Evolutionary conservation across 1,139 yeast species (phyloP).

Genomic region (Blastobotrys serpentis): DNA sequence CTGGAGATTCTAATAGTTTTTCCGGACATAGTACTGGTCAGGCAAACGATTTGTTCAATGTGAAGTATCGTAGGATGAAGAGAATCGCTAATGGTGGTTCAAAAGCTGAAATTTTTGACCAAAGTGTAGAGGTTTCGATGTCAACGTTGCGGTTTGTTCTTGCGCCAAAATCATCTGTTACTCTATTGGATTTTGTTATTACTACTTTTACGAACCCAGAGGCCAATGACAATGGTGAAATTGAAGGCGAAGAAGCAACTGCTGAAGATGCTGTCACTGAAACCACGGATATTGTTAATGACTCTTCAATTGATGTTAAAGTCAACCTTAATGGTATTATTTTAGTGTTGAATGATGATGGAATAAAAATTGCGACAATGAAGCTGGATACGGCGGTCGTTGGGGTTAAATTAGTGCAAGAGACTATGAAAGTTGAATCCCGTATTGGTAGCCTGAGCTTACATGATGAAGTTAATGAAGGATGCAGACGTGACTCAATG

Average conservation of each 20-base stretch:
- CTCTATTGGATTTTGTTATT: constrained; percentile 74
- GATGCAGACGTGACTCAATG: constrained; percentile 57
- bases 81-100: constrained; percentile 47
- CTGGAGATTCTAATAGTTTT: constrained; percentile 9
- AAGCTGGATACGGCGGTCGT: constrained; percentile 73
- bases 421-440: constrained; percentile 71
- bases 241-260: constrained; percentile 13
- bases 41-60: constrained; percentile 47
- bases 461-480: constrained; percentile 71
- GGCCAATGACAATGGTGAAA: constrained; percentile 7
- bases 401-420: constrained; percentile 66
- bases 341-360: constrained; percentile 77
- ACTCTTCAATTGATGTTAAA: constrained; percentile 61
- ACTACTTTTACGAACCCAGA: constrained; percentile 80
- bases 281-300: too few species aligned
- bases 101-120: constrained; percentile 70
- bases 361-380: constrained; percentile 76
- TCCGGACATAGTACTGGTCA: constrained; percentile 25
- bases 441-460: constrained; percentile 77
- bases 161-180: constrained; percentile 73
- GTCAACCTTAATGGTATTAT: constrained; percentile 73
- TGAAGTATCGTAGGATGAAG: constrained; percentile 51
- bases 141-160: constrained; percentile 78
- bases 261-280: constrained; percentile 47
- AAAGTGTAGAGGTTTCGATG: constrained; percentile 67